A percentile compares a stretch with the other conserved stretches of the same genome.
phyloP scores from a whole-genome alignment of 805 yeast genomes.

The Geotrichum ghanense region DNA sequence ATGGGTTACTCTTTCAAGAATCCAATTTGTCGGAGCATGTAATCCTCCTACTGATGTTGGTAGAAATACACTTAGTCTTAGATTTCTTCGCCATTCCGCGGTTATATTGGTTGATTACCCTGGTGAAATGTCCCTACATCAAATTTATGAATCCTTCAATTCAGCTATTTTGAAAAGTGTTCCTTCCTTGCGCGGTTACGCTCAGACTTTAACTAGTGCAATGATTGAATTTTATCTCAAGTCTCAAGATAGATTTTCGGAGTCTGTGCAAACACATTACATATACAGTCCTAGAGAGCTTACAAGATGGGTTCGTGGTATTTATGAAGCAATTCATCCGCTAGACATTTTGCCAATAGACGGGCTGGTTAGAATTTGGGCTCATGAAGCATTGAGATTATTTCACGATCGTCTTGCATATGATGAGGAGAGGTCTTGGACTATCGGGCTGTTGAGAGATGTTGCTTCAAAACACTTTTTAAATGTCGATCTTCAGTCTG shows the following conservation, averaged over 20 bases:
- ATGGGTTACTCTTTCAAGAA: slow-evolving; percentile 55
- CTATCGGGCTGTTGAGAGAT: slow-evolving; percentile 27
- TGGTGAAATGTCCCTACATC: slow-evolving; percentile 42
- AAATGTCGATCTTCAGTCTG: slow-evolving; percentile 26
- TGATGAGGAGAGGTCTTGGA: slow-evolving; percentile 37
- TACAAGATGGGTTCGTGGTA: slow-evolving; percentile 78
- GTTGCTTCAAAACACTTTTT: slow-evolving; percentile 36
- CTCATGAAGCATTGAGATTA: slow-evolving; percentile 68
- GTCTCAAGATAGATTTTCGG: slow-evolving; percentile 33
- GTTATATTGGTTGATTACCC: slow-evolving; percentile 76
- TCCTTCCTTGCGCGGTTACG: slow-evolving; percentile 49
- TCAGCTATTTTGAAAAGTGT: slow-evolving; percentile 44
- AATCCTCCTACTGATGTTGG: slow-evolving; percentile 82
- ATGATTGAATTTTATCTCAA: slow-evolving; percentile 52
- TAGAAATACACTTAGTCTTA: slow-evolving; percentile 39
- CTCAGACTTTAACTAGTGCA: slow-evolving; percentile 42
- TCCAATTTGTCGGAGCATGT: slow-evolving; percentile 92
- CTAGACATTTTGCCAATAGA: slow-evolving; percentile 29
- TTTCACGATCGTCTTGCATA: slow-evolving; percentile 61
- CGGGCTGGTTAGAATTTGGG: slow-evolving; percentile 54
- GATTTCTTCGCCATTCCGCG: slow-evolving; percentile 59
- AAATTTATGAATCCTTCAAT: slow-evolving; percentile 54
- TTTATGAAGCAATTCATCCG: slow-evolving; percentile 38
- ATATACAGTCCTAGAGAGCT: slow-evolving; percentile 83
- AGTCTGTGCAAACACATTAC: slow-evolving; percentile 42